Evolutionary conservation across 2,329 filamentous ascomycete species (phyloP), one percentile per base, ranked within the genome.

Genomic region (Paraconiothyrium brasiliense): DNA sequence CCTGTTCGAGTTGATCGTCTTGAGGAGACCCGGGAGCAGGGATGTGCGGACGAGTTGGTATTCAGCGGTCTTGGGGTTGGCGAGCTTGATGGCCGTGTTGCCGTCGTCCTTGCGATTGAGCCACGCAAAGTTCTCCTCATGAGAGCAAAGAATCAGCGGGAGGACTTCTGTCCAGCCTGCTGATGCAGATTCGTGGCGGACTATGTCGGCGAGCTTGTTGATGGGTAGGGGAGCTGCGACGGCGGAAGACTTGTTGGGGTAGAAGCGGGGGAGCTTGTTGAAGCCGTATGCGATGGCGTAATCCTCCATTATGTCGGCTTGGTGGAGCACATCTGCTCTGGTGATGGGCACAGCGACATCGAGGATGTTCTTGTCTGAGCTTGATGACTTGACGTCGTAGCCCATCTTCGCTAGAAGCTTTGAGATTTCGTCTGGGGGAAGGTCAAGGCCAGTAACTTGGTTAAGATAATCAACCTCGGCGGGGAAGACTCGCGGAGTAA

Each of bases 231-330:
- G 93, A 60, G 93, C 91, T 50, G 92, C 96, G 63, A 97, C 89
- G 6, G 93, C 95, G 58, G 90, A 91, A 27, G 92, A 91, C 75
- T 93, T 94, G 79, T 90, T 93, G 9, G 94, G 93, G 74, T 94
- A 93, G 52, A 90, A 89, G 56, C 93, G 90, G 1, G 94, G 94
- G 20, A 99, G 89, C 66, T 92, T 93, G 85, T 99, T 99, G 87
- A 97, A 99, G 67, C 96, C 95, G 79, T 98, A 97, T 57, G 93
- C 93, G 67, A 99, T 95, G 44, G 93, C 95, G 22, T 96, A 90
- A 76, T 99, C 96, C 82, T 99, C 95, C 94, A 99, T 99, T 69
- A 99, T 92, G 77, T 99, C 95, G 72, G 93, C 96, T 76, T 97
- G 92, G 80, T 99, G 95, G 35, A 99, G 89, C 46, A 99, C 90